Evolutionary conservation across 306 rosid species (phyloP).

Genomic region (Fragaria vesca): DNA sequence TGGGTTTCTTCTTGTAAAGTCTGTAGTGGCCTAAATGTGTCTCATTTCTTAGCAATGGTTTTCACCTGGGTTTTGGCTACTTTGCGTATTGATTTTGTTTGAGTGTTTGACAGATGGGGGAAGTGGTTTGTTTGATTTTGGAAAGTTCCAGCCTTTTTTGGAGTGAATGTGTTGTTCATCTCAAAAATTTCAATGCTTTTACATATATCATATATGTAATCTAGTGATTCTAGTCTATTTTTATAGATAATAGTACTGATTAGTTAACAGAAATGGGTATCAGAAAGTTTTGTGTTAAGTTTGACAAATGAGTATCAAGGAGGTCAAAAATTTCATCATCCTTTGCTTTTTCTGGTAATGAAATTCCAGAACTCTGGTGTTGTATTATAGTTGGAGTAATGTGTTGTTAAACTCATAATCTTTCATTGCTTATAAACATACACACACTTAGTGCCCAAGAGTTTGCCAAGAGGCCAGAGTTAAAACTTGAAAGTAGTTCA

Average conservation of each 20-base stretch:
- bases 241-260: not conserved
- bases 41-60: slow-evolving; percentile 7
- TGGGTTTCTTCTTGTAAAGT: slow-evolving; percentile 9
- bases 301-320: not conserved
- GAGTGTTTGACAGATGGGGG: slow-evolving; percentile 7
- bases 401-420: not conserved
- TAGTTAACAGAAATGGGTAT: not conserved
- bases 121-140: not conserved
- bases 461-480: not conserved
- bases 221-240: not conserved
- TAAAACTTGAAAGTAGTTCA: not conserved
- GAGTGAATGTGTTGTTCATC: not conserved
- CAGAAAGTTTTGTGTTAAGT: not conserved
- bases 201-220: not conserved
- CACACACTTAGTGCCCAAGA: not conserved
- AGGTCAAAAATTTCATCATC: slow-evolving; percentile 1
- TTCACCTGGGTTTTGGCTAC: not conserved
- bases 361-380: not conserved
- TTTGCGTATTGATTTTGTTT: slow-evolving; percentile 1
- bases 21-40: not conserved
- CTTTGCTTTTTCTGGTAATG: slow-evolving; percentile 11
- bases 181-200: not conserved
- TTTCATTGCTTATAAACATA: not conserved
- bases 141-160: not conserved
- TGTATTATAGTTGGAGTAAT: not conserved